phyloP scores from a whole-genome alignment of 345 rosid species.

The Barbarea vulgaris region DNA sequence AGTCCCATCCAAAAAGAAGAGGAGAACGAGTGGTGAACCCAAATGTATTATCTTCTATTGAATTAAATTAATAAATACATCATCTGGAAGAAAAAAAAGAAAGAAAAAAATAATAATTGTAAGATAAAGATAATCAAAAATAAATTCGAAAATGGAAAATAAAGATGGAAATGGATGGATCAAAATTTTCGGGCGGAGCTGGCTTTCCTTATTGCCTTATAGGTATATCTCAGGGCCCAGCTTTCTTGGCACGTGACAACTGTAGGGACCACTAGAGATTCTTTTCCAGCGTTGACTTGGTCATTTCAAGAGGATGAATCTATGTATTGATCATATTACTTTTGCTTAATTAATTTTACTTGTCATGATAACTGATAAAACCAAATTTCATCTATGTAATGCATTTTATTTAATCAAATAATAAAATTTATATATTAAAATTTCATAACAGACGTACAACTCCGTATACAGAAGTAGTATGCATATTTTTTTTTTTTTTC shows the following conservation, averaged over 20 bases:
- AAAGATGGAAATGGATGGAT: conserved; percentile 37
- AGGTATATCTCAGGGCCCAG: conserved; percentile 36
- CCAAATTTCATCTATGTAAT: not conserved
- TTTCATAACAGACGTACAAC: not conserved
- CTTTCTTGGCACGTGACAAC: conserved; percentile 35
- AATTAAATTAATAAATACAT: not conserved
- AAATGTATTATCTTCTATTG: conserved; percentile 8
- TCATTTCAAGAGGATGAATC: conserved; percentile 35
- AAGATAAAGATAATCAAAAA: conserved; percentile 7
- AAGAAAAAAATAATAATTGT: not conserved
- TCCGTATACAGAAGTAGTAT: not conserved
- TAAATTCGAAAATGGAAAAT: not conserved
- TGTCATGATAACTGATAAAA: not conserved
- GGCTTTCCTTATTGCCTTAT: conserved; percentile 24
- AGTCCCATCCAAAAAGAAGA: conserved; percentile 32
- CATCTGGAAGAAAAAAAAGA: not conserved
- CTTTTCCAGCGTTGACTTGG: conserved; percentile 33
- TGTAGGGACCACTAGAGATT: conserved; percentile 28
- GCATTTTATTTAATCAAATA: too few relatives aligned
- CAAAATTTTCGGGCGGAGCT: conserved; percentile 36
- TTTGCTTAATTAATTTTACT: not conserved
- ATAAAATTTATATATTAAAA: not conserved
- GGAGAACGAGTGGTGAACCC: conserved; percentile 35
- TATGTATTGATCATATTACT: not conserved
- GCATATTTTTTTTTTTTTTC: too few relatives aligned